Base-by-base conservation (phyloP, 1,284 basidiomycete genomes). In the Pseudozyma hubeiensis region DNA sequence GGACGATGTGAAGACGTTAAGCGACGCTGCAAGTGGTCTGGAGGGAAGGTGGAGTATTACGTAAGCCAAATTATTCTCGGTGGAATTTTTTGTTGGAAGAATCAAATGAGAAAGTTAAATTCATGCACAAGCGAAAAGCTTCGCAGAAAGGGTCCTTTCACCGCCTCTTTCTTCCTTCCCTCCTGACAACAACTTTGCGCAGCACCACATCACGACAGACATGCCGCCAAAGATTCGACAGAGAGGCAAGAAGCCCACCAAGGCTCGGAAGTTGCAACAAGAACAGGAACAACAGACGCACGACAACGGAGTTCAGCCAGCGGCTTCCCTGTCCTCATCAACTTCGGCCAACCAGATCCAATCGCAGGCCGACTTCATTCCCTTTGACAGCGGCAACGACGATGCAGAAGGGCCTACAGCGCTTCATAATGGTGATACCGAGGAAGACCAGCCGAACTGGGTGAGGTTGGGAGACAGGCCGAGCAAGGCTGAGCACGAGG, bases 231-330 rank as follows among this genome's bases (percentile, higher is more conserved):
- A 74, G 39, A 49, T 70, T 43, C 47, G 75, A 43, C 64, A 77
- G 68, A 53, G 75, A 35, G 75, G 75, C 34, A 74, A 75, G 48
- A 77, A 77, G 61, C 62, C 68, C 24, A 64, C 61, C 16, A 68
- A 77, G 59, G 46, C 59, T 11, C 40, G 63, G 13, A 65, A 74
- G 50, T 53, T 73, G 1, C 66, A 69, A 30, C 48, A 64, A 40
- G 61, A 64, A 24, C 37, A 64, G 17, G 49, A 55, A 24, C 39
- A 53, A 14, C 62, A 50, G 7, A 24, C 24, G 24, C 24, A 24
- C 24, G 24, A 24, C 24, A 24, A 24, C 24, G 24, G 4, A 24
- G 1, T 24, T 49, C 66, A 56, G 3, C 37, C 53, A 1, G 60
- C 56, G 7, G 59, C 60, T 7, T 50, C 48, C 53, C 48, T 59